Evolutionary conservation across 2,329 filamentous ascomycete species (phyloP), one percentile per base, ranked within the genome.

Genomic region (Nemania serpens): DNA sequence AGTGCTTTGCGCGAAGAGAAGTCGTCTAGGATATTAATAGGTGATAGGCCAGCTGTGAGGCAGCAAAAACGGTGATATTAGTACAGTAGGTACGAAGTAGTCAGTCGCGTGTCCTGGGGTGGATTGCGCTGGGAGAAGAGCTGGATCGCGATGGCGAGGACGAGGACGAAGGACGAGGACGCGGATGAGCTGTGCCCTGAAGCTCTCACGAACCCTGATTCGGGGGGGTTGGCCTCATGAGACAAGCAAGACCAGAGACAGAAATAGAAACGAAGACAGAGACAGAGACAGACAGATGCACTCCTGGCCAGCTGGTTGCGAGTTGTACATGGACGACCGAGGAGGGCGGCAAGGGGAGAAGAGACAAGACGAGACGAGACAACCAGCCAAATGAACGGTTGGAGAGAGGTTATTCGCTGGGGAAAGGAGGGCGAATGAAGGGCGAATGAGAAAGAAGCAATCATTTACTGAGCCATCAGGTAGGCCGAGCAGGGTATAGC

Each of bases 361-460:
- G 36, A 49, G 29, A 42, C 47, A 34, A 58, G 41, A 58, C 39
- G 46, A 29, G 36, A 39, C 4, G 39, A 57, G 55, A 50, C 37
- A 20, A 34, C 45, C 25, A 37, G 29, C 46, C 47, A 54, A 37
- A 50, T 39, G 51, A 34, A 47, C 48, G 25, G 61, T 49, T 61
- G 55, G 58, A 61, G 57, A 55, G 41, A 55, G 54, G 50, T 58
- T 45, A 59, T 57, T 59, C 51, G 63, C 36, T 22, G 22, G 59
- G 57, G 59, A 66, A 61, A 64, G 55, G 59, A 63, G 60, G 47
- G 58, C 61, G 59, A 62, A 62, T 62, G 56, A 29, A 63, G 60
- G 47, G 58, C 61, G 59, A 62, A 62, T 62, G 56, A 29, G 57
- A 57, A 55, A 64, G 59, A 64, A 61, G 63, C 61, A 67, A 64